phyloP scores from a whole-genome alignment of 805 yeast genomes.

The Candida awuae region DNA sequence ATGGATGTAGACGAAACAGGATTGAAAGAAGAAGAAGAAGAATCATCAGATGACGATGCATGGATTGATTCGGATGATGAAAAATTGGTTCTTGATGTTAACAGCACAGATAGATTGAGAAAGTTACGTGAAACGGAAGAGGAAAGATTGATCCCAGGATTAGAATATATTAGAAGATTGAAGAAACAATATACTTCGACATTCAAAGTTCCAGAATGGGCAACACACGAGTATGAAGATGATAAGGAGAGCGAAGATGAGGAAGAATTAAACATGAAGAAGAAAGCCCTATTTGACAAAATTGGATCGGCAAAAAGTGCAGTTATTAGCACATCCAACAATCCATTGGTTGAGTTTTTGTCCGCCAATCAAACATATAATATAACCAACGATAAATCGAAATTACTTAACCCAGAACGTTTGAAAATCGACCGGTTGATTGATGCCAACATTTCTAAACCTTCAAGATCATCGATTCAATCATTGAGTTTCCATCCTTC shows the following conservation, averaged over 20 bases:
- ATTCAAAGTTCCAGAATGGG: slow-evolving; percentile 86
- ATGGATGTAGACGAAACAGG: slow-evolving; percentile 30
- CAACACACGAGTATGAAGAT: slow-evolving; percentile 47
- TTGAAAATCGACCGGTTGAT: slow-evolving; percentile 74
- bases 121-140: slow-evolving; percentile 58
- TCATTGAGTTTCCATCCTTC: slow-evolving; percentile 75
- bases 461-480: slow-evolving; percentile 78
- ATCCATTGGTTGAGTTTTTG: slow-evolving; percentile 28
- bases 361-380: slow-evolving; percentile 27
- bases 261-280: slow-evolving; percentile 15
- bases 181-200: slow-evolving; percentile 58
- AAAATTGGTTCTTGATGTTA: slow-evolving; percentile 50
- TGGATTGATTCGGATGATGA: slow-evolving; percentile 96
- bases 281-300: slow-evolving; percentile 10
- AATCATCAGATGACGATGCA: slow-evolving; percentile 31
- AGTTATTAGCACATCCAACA: slow-evolving; percentile 21
- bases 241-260: slow-evolving; percentile 22
- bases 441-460: slow-evolving; percentile 71
- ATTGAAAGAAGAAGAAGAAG: slow-evolving; percentile 22
- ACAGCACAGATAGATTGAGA: slow-evolving; percentile 48
- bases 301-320: slow-evolving; percentile 15
- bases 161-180: slow-evolving; percentile 29
- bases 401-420: slow-evolving; percentile 57
- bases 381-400: slow-evolving; percentile 26
- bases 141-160: slow-evolving; percentile 30